Evolutionary conservation across 148 eudicot species (phyloP), one percentile per base, ranked within the genome.

Genomic region (Diospyros kaki): DNA sequence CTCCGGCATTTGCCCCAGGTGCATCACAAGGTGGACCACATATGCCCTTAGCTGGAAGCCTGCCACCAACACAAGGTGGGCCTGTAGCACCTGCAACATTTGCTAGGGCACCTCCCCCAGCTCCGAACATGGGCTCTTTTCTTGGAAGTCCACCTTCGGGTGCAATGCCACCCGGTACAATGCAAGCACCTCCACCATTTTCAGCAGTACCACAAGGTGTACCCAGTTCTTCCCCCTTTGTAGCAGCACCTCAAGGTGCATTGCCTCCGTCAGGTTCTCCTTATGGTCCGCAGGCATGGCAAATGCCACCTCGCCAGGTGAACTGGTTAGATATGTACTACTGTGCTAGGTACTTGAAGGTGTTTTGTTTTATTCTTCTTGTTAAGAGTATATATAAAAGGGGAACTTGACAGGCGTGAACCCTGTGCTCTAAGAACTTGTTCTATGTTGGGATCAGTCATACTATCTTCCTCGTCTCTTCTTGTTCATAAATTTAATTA

Each of bases 271-370:
- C 80, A 7, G 90, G 89, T 71, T 66, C 98, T 77, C 86, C 89
- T 4, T 89, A 68, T 77, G 97, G 95, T 66, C 67, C 83, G 77
- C 97, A 86, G 77, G 76, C 90, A 43, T 89, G 93, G 85, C 83
- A 69, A 68, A 78, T 87, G 80, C 97, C 79, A 77, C 69, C 81
- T 6, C 84, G 75, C 17, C 97, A 94, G 92, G 98, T 94, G 75
- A 71, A 48, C 40, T 76, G 28, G 39, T 65, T 46, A 12, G 15
- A 48, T 39, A 38, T 39, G 13, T 2, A 75, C 13, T 72, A 12
- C 13, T 64, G 54, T 46, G 17, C 52, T 2, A 4, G 15, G 51
- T n/a, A 50, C 46, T 8, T 8, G 9, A 28, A 28, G 28, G 28
- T 28, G 28, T 28, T 28, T 28, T 28, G 28, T 28, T 28, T 28